Conservation (phyloP, 106 monocot genomes). For the Dendrobium officinale region DNA sequence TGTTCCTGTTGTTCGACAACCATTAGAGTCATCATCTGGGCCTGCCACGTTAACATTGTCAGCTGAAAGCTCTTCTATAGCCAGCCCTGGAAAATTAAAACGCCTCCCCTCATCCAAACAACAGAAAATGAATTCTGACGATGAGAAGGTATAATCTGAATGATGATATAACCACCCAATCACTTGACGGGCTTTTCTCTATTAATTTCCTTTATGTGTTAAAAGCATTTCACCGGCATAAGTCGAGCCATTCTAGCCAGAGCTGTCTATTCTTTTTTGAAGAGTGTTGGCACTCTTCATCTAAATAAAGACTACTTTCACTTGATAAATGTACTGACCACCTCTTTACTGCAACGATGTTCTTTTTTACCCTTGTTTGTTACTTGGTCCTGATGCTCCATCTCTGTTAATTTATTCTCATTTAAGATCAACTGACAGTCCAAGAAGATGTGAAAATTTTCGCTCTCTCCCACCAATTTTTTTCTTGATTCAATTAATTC, state of each 20-base stretch:
- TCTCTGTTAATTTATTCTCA: not conserved
- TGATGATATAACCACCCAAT: not conserved
- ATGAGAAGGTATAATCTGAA: slow-evolving; percentile 25
- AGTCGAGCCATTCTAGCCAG: not conserved
- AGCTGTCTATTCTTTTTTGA: too few species aligned
- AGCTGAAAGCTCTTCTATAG: slow-evolving; percentile 23
- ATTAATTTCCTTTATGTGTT: not conserved
- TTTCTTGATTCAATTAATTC: not conserved
- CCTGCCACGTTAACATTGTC: slow-evolving; percentile 22
- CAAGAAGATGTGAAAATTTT: not conserved
- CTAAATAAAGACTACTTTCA: not conserved
- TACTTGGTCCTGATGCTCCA: not conserved
- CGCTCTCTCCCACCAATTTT: not conserved
- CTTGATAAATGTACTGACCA: not conserved
- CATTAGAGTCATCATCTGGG: slow-evolving; percentile 24
- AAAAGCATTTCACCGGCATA: not conserved
- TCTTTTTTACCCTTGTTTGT: not conserved
- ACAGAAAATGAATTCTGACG: slow-evolving; percentile 17
- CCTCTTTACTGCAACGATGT: not conserved
- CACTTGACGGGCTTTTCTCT: not conserved
- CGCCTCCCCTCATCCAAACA: slow-evolving; percentile 19
- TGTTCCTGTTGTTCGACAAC: slow-evolving; percentile 21
- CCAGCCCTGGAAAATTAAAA: slow-evolving; percentile 13
- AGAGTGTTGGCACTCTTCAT: not conserved
- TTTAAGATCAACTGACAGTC: not conserved